Evolutionary conservation across 352 stramenopile species (phyloP).

Genomic region (Globisporangium orthogonon): DNA sequence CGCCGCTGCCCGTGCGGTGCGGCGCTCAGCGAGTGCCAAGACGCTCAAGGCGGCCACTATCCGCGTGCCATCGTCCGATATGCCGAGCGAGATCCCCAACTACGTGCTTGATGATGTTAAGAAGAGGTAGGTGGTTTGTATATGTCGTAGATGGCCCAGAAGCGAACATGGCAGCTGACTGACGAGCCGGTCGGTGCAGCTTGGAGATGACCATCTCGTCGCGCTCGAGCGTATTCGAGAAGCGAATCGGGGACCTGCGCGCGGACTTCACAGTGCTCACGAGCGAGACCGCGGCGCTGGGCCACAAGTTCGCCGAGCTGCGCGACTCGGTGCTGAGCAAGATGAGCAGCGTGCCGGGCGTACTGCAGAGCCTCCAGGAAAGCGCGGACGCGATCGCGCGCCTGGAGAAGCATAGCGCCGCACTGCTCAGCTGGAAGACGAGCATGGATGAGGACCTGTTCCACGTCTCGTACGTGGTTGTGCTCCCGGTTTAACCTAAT

Average conservation of each 20-base stretch:
- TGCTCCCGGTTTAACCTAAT: too few species aligned
- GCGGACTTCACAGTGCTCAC: conserved; percentile 50
- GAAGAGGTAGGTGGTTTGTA: conserved; percentile 21
- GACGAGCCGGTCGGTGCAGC: conserved; percentile 8
- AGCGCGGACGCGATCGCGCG: conserved; percentile 49
- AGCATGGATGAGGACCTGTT: conserved; percentile 55
- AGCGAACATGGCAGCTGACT: not conserved
- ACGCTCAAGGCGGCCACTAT: conserved; percentile 21
- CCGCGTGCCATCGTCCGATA: conserved; percentile 34
- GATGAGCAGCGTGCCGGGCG: conserved; percentile 15
- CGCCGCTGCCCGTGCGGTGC: not conserved
- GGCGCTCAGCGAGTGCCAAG: conserved; percentile 6
- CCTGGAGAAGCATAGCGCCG: conserved; percentile 67
- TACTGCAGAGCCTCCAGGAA: conserved; percentile 33
- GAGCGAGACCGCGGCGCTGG: conserved; percentile 31
- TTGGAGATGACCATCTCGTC: conserved; percentile 59
- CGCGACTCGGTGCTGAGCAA: conserved; percentile 34
- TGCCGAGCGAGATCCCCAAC: conserved; percentile 34
- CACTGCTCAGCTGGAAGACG: conserved; percentile 55
- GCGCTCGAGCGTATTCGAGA: conserved; percentile 51
- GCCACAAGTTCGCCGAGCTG: conserved; percentile 41
- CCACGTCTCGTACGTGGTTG: conserved; percentile 28
- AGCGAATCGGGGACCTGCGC: conserved; percentile 51
- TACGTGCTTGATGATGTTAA: conserved; percentile 51
- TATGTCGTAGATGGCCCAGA: too few species aligned